Base-by-base conservation (phyloP, 768 basidiomycete genomes). In the Dacryopinax primogenitus region DNA sequence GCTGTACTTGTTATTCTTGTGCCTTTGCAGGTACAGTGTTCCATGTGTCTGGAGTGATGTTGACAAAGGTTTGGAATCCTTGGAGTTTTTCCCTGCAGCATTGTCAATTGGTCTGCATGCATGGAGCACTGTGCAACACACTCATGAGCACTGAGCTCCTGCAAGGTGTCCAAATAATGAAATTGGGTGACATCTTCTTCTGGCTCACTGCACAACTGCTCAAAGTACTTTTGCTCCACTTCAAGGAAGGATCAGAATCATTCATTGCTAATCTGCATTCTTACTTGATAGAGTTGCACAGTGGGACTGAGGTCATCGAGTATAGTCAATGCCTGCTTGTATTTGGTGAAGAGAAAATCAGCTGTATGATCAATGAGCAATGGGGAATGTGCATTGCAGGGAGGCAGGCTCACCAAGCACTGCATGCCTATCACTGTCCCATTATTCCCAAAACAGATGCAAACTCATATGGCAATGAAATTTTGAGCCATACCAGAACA, bases 221-320 rank as follows among this genome's bases (percentile, higher is more conserved):
- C n/a, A n/a, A n/a, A n/a, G n/a, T n/a, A n/a, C n/a, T n/a, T n/a
- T n/a, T n/a, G n/a, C n/a, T n/a, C n/a, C n/a, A n/a, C n/a, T n/a
- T n/a, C n/a, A n/a, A n/a, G n/a, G 37, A 39, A 11, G 37, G 37
- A 39, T 11, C 30, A 63, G 28, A 11, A 65, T 65, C 51, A 66
- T 68, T 1, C 6, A 26, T n/a, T 67, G 62, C 62, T 35, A 69
- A 45, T 69, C 69, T 63, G 62, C 36, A 39, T 35, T 6, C 16
- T 1, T 1, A 47, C 63, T 13, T 13, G 32, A 33, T 18, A 67
- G 61, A 9, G 33, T 45, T 0, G 32, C 18, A 63, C 15, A n/a
- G 64, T 65, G n/a, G 66, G 65, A 1, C 34, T 16, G 41, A 70
- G 64, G 33, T 70, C 68, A 36, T 69, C 37, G 23, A 32, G 16